Evolutionary conservation across 2,329 filamentous ascomycete genomes (phyloP).

Genomic region (Stenocarpella maydis): DNA sequence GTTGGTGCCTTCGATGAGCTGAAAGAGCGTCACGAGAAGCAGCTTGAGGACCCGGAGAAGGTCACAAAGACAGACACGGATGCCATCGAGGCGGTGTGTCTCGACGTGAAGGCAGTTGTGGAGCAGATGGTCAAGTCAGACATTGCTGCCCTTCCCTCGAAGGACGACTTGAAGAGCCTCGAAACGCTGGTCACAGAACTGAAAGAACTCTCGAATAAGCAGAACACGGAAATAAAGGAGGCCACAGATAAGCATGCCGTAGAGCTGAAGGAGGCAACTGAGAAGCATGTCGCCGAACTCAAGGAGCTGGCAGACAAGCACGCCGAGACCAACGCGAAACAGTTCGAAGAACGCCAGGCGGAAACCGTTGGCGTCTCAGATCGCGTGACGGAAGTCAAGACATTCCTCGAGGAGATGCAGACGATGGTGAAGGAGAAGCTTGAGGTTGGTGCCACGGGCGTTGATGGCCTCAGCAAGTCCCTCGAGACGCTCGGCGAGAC

Average conservation of each 20-base stretch:
- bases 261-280: conserved; percentile 40
- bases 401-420: conserved; percentile 79
- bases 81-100: conserved; percentile 79
- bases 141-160: conserved; percentile 74
- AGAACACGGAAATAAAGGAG: conserved; percentile 58
- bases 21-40: conserved; percentile 63
- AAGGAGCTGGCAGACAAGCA: conserved; percentile 71
- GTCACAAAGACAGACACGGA: conserved; percentile 85
- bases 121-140: conserved; percentile 78
- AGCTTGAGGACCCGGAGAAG: conserved; percentile 66
- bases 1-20: conserved; percentile 79
- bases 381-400: conserved; percentile 80
- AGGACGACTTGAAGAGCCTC: conserved; percentile 78
- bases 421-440: conserved; percentile 79
- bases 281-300: conserved; percentile 71
- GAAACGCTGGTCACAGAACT: conserved; percentile 74
- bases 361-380: conserved; percentile 83
- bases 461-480: conserved; percentile 77
- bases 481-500: conserved; percentile 73
- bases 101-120: conserved; percentile 84
- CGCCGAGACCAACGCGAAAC: conserved; percentile 77
- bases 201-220: conserved; percentile 69
- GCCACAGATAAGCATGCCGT: conserved; percentile 24
- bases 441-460: conserved; percentile 74
- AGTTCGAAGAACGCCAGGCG: conserved; percentile 82